Conservation (phyloP, 805 yeast species). For the Pichia heedii region DNA sequence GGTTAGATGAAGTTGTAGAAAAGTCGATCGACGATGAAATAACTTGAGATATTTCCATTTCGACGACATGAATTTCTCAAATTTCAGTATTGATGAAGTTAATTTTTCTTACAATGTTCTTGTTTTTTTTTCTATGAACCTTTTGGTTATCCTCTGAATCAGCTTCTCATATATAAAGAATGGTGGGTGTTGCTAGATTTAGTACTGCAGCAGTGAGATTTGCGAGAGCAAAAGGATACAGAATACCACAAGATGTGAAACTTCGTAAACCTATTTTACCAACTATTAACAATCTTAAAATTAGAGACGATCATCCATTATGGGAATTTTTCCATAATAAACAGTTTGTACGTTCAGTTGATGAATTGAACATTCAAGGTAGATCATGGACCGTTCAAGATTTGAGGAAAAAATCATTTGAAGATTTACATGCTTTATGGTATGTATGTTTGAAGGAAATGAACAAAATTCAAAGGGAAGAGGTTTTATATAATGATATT, state of each 20-base stretch:
- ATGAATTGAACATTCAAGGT: constrained; percentile 45
- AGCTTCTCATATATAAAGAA: not conserved
- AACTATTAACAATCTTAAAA: constrained; percentile 58
- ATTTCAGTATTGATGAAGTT: too few species aligned
- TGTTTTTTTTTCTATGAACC: too few species aligned
- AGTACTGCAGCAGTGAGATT: constrained; percentile 28
- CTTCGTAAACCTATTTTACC: constrained; percentile 84
- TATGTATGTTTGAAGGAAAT: constrained; percentile 77
- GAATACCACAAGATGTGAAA: constrained; percentile 38
- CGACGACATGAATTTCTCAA: not conserved
- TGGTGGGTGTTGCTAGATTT: constrained; percentile 16
- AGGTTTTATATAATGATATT: constrained; percentile 42
- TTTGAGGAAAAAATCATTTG: constrained; percentile 82
- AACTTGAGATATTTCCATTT: not conserved
- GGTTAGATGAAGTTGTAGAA: not conserved
- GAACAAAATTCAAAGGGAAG: constrained; percentile 70
- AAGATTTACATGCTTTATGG: constrained; percentile 90
- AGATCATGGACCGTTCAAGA: constrained; percentile 86
- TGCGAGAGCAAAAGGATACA: constrained; percentile 27
- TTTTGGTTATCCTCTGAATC: too few species aligned
- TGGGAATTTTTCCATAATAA: constrained; percentile 82
- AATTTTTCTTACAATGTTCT: too few species aligned
- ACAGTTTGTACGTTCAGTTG: constrained; percentile 49
- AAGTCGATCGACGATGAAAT: not conserved
- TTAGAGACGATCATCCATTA: constrained; percentile 81